These are phyloP conservation scores for Kockiozyma suomiensis DNA, from an alignment of 805 yeast genomes.

Conservation along the genomic window DNA sequence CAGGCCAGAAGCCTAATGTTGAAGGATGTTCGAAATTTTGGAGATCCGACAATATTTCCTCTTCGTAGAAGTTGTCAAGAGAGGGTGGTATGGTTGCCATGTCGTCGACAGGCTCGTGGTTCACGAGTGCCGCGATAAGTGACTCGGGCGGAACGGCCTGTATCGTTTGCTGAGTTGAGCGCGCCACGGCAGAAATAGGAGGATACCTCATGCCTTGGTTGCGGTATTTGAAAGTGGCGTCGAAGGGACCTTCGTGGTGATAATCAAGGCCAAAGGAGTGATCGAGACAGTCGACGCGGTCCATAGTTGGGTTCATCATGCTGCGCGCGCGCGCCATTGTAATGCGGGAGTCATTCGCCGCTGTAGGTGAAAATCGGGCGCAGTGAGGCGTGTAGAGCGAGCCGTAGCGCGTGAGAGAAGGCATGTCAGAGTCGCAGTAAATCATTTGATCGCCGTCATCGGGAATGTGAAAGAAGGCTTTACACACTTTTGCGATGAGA, in stretches of 20 bases:
- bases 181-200: slow-evolving; percentile 3
- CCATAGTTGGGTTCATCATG: slow-evolving; percentile 1
- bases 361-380: background rate
- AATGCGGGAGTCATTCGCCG: background rate
- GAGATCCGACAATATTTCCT: background rate
- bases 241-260: slow-evolving; percentile 18
- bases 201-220: background rate
- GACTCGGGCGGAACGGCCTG: background rate
- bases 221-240: slow-evolving; percentile 7
- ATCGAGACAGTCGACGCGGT: slow-evolving; percentile 11
- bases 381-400: background rate
- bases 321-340: background rate
- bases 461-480: background rate
- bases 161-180: background rate
- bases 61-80: background rate
- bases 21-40: slow-evolving; percentile 4
- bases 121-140: background rate
- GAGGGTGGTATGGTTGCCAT: background rate
- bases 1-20: slow-evolving; percentile 9
- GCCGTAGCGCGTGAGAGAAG: background rate
- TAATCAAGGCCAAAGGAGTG: slow-evolving; percentile 8
- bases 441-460: too few relatives aligned
- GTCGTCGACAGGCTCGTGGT: background rate
- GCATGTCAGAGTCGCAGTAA: background rate
- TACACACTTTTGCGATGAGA: background rate